These are phyloP conservation scores for Cylindricascospora bacillispora DNA, from an alignment of 1,139 yeast genomes.

Conservation along the genomic window DNA sequence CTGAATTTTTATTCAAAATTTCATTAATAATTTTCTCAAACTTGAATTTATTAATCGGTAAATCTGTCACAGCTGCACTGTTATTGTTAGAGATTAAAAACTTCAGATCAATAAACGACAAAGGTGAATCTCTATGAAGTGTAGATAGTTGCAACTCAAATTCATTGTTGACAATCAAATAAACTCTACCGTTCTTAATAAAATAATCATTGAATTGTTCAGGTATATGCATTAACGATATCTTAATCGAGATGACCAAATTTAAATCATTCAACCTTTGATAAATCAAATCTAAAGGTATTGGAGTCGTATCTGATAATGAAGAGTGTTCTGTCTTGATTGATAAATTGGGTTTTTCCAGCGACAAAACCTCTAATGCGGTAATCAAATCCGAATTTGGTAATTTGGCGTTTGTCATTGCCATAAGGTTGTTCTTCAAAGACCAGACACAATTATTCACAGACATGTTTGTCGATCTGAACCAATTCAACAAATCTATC, in stretches of 20 bases:
- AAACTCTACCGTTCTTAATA: slow-evolving; percentile 66
- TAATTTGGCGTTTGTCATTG: slow-evolving; percentile 69
- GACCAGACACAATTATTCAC: slow-evolving; percentile 53
- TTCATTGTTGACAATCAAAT: slow-evolving; percentile 50
- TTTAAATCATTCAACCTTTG: slow-evolving; percentile 59
- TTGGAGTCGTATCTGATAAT: slow-evolving; percentile 33
- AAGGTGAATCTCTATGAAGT: slow-evolving; percentile 58
- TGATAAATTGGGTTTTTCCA: slow-evolving; percentile 68
- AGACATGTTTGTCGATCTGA: slow-evolving; percentile 66
- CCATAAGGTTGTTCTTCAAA: slow-evolving; percentile 46
- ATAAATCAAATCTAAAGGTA: slow-evolving; percentile 47
- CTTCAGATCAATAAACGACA: slow-evolving; percentile 65
- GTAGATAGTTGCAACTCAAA: slow-evolving; percentile 63
- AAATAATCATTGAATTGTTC: slow-evolving; percentile 45
- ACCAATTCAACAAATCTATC: slow-evolving; percentile 80
- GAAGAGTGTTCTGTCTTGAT: slow-evolving; percentile 1
- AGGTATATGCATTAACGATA: slow-evolving; percentile 63
- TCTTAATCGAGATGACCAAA: slow-evolving; percentile 57
- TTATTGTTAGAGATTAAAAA: slow-evolving; percentile 32
- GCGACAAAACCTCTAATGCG: slow-evolving; percentile 68
- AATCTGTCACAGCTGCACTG: too few relatives aligned
- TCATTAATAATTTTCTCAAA: slow-evolving; percentile 38
- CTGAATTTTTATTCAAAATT: slow-evolving; percentile 37
- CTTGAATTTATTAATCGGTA: slow-evolving; percentile 30
- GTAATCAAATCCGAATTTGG: slow-evolving; percentile 85